Evolutionary conservation across 2,329 filamentous ascomycete genomes (phyloP).

Genomic region (Colletotrichum karsti): DNA sequence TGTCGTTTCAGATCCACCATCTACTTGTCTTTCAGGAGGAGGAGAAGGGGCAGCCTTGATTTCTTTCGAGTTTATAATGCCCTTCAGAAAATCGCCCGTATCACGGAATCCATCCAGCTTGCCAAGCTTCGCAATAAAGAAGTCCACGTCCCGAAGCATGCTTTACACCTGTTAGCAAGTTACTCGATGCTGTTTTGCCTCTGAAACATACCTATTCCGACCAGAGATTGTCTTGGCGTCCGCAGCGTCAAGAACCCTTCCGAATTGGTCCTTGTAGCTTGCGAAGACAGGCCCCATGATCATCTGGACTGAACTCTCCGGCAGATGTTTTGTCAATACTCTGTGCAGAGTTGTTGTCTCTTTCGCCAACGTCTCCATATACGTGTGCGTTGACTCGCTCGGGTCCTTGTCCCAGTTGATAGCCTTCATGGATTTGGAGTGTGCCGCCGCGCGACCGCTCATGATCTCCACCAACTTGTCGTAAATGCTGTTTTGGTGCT

Average conservation of each 20-base stretch:
- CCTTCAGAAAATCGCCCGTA: constrained; percentile 73
- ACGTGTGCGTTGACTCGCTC: constrained; percentile 62
- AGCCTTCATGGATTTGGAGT: constrained; percentile 78
- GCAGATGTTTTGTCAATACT: constrained; percentile 83
- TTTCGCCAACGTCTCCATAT: constrained; percentile 88
- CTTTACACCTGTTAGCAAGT: constrained; percentile 50
- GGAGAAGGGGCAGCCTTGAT: constrained; percentile 38
- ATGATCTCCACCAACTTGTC: constrained; percentile 95
- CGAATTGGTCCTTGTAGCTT: constrained; percentile 83
- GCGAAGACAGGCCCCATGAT: constrained; percentile 89
- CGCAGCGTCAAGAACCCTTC: constrained; percentile 73
- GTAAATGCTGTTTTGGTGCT: constrained; percentile 90
- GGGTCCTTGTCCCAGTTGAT: constrained; percentile 75
- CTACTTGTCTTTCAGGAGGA: constrained; percentile 18
- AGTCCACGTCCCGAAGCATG: constrained; percentile 79
- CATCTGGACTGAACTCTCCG: constrained; percentile 77
- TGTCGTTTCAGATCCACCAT: constrained; percentile 19
- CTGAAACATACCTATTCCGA: constrained; percentile 71
- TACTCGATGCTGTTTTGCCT: not conserved
- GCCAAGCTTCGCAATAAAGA: constrained; percentile 74
- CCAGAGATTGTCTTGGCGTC: constrained; percentile 72
- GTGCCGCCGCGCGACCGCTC: constrained; percentile 77
- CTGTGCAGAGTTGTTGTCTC: constrained; percentile 87
- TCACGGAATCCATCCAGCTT: constrained; percentile 84
- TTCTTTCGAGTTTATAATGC: constrained; percentile 70